A percentile compares a stretch with the other conserved stretches of the same genome.
phyloP scores from a whole-genome alignment of 139 green algal genomes.

The Chlamydomonas applanata region DNA sequence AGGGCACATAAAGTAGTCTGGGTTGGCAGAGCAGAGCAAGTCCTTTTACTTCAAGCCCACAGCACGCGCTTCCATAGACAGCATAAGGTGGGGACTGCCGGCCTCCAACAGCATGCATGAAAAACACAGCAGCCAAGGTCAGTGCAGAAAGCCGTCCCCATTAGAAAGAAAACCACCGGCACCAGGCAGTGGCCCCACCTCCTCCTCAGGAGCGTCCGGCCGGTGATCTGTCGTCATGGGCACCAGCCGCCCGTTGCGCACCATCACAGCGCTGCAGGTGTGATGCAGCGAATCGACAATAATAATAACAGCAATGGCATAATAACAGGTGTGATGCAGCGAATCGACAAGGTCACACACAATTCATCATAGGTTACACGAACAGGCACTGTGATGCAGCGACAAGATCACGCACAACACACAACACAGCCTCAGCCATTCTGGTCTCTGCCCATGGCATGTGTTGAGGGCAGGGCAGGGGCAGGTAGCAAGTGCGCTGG shows the following conservation, averaged over 20 bases:
- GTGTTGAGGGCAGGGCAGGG: not conserved
- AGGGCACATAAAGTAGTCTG: too few relatives aligned
- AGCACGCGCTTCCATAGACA: too few relatives aligned
- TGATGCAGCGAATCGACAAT: not conserved
- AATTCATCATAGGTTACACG: not conserved
- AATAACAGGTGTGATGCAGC: not conserved
- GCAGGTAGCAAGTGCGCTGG: not conserved
- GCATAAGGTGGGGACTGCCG: too few relatives aligned
- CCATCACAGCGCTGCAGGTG: not conserved
- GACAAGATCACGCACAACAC: not conserved
- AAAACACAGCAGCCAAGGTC: too few relatives aligned
- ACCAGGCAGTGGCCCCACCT: not conserved
- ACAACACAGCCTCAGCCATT: not conserved
- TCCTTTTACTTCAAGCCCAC: too few relatives aligned
- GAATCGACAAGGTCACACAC: not conserved
- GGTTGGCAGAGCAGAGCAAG: too few relatives aligned
- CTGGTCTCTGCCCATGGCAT: not conserved
- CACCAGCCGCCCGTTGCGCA: constrained; percentile 1
- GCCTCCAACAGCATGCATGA: too few relatives aligned
- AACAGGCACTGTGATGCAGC: not conserved
- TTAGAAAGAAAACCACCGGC: too few relatives aligned
- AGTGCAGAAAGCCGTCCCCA: too few relatives aligned
- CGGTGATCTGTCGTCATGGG: constrained; percentile 13
- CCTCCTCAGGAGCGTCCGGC: constrained; percentile 8
- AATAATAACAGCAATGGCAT: not conserved